Conservation (phyloP, 768 basidiomycete species). For the Boletus eberwhitei region DNA sequence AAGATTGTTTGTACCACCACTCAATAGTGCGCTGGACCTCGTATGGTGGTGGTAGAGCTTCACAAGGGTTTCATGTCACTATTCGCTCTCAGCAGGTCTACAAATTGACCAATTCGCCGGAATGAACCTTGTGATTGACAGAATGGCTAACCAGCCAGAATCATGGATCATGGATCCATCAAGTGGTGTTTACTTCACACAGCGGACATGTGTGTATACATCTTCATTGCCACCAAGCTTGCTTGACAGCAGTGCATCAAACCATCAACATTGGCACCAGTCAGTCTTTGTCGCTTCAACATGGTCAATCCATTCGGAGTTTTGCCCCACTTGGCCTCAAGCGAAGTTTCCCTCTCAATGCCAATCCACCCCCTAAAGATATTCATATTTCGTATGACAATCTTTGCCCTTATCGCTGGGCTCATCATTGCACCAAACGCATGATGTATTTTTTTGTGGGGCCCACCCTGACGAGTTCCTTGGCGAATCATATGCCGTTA, state of each 20-base stretch:
- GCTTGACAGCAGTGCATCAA: background rate
- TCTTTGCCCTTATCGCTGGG: background rate
- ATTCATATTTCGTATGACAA: too few relatives aligned
- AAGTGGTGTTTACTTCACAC: background rate
- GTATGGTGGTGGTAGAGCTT: background rate
- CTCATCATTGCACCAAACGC: background rate
- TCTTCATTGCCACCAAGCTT: background rate
- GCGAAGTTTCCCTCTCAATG: background rate
- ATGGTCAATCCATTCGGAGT: background rate
- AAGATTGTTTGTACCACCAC: background rate
- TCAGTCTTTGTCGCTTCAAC: background rate
- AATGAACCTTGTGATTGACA: constrained; percentile 3
- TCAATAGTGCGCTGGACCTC: background rate
- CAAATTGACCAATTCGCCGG: background rate
- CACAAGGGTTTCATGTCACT: background rate
- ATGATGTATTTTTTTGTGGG: background rate
- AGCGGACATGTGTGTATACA: background rate
- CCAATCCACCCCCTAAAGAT: background rate
- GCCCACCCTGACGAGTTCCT: constrained; percentile 1
- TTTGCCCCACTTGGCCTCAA: background rate
- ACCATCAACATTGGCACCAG: background rate
- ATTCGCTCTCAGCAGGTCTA: background rate
- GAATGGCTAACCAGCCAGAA: background rate
- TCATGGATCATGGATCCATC: background rate
- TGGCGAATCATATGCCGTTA: background rate